Base-by-base conservation (phyloP, 2,329 filamentous ascomycete species). In the Xylogone sp. region DNA sequence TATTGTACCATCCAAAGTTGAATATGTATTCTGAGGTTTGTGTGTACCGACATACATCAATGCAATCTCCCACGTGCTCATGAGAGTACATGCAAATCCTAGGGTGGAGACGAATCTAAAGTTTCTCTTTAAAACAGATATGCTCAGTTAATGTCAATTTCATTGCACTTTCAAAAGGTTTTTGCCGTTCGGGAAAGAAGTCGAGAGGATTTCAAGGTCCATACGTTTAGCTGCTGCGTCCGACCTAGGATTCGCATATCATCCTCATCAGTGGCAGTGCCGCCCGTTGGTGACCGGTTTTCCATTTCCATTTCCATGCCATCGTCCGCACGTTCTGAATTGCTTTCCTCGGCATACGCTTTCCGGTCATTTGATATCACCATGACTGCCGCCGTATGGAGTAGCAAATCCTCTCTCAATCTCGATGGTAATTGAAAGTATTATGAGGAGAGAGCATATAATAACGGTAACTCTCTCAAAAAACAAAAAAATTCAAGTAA, bases 51-150 rank as follows among this genome's bases (percentile, higher is more conserved):
- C 51, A 56, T 58, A 64, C 42, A 68, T 61, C 27, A 73, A 60
- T 3, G 68, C 61, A 45, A 67, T 65, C 56, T 74, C 71, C 71
- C 71, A 75, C 3, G 71, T 73, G 8, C 68, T 66, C 57, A 72
- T 69, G 27, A 71, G 59, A 10, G 72, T 70, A 42, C 68, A 69
- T 1, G 67, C 66, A 52, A 74, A 74, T 4, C 69, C 70, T 19
- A 74, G 60, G 12, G 70, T 73, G 6, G 65, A 68, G 50, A 69
- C 59, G 48, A 70, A 70, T 3, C 65, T 63, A 54, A 73, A 74
- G 53, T 68, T 70, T 45, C 70, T 56, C 61, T 70, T 43, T 12
- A 21, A n/a, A 21, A 13, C 16, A 19, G n/a, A n/a, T n/a, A n/a
- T n/a, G n/a, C n/a, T n/a, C n/a, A n/a, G n/a, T n/a, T n/a, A n/a